Conservation (phyloP, 768 basidiomycete species). For the Boletellus emodensis region DNA sequence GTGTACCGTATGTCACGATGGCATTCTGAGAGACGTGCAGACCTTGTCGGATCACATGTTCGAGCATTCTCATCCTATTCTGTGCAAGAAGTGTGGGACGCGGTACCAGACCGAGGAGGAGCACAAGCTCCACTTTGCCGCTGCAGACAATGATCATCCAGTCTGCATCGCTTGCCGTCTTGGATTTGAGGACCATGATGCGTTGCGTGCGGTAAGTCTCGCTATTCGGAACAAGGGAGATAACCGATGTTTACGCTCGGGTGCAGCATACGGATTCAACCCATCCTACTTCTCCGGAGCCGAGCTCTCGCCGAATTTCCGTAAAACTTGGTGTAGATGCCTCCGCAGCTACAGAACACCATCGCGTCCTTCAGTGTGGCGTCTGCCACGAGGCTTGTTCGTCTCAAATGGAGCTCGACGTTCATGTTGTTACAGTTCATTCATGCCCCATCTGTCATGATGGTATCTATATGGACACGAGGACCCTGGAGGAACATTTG, state of each 20-base stretch:
- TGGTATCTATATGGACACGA: slow-evolving; percentile 25
- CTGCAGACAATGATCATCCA: slow-evolving; percentile 36
- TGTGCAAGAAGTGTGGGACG: slow-evolving; percentile 29
- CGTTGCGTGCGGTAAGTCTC: slow-evolving; percentile 28
- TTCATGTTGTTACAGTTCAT: slow-evolving; percentile 28
- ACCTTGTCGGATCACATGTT: slow-evolving; percentile 27
- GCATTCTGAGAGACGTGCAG: slow-evolving; percentile 25
- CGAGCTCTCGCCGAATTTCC: slow-evolving; percentile 9
- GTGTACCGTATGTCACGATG: slow-evolving; percentile 26
- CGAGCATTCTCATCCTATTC: slow-evolving; percentile 25
- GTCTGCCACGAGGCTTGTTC: slow-evolving; percentile 22
- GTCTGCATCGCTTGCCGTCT: slow-evolving; percentile 30
- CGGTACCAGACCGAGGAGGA: slow-evolving; percentile 36
- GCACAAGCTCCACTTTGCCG: slow-evolving; percentile 35
- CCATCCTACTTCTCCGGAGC: slow-evolving; percentile 15
- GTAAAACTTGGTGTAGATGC: slow-evolving; percentile 5
- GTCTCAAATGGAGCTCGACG: slow-evolving; percentile 27
- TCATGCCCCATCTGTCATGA: slow-evolving; percentile 33
- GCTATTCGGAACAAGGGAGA: slow-evolving; percentile 1
- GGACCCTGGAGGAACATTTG: slow-evolving; percentile 26
- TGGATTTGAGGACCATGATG: slow-evolving; percentile 35
- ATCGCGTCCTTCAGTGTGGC: slow-evolving; percentile 14
- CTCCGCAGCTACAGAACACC: slow-evolving; percentile 1
- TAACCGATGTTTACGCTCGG: slow-evolving; percentile 8
- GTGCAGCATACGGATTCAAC: slow-evolving; percentile 17